Evolutionary conservation across 2,329 filamentous ascomycete species (phyloP).

Genomic region (Fusarium scirpi): DNA sequence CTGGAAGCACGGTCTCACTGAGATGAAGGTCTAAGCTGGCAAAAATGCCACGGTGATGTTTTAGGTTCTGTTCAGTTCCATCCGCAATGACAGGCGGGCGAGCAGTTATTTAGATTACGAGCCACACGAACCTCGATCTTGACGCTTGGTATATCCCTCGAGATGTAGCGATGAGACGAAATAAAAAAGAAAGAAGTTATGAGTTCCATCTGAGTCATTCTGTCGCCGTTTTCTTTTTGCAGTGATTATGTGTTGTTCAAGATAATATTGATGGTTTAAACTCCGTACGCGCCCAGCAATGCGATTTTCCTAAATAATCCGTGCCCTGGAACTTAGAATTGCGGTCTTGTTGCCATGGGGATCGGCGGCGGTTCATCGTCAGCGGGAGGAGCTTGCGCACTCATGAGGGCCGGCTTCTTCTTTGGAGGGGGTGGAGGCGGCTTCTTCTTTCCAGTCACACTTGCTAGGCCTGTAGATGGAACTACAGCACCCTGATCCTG

Average conservation of each 20-base stretch:
- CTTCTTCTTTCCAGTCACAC: slow-evolving; percentile 62
- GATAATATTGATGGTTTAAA: slow-evolving; percentile 4
- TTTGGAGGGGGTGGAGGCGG: slow-evolving; percentile 65
- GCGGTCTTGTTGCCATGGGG: slow-evolving; percentile 64
- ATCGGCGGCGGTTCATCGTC: slow-evolving; percentile 62
- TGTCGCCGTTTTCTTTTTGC: neutral
- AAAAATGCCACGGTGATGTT: slow-evolving; percentile 28
- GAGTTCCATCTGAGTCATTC: slow-evolving; percentile 30
- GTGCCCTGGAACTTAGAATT: slow-evolving; percentile 51
- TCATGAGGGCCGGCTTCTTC: slow-evolving; percentile 61
- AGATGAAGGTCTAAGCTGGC: slow-evolving; percentile 85
- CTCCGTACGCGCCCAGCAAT: slow-evolving; percentile 32
- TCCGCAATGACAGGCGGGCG: slow-evolving; percentile 35
- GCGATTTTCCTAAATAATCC: slow-evolving; percentile 6
- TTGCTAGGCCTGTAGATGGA: slow-evolving; percentile 25
- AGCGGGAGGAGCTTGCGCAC: slow-evolving; percentile 35
- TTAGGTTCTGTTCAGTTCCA: slow-evolving; percentile 26
- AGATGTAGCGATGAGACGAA: slow-evolving; percentile 44
- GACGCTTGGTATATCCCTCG: slow-evolving; percentile 39
- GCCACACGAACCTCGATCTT: slow-evolving; percentile 42
- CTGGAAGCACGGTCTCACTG: slow-evolving; percentile 94
- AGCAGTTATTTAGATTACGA: slow-evolving; percentile 40
- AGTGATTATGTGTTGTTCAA: slow-evolving; percentile 5
- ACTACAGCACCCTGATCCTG: slow-evolving; percentile 2
- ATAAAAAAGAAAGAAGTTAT: slow-evolving; percentile 39